A percentile compares a stretch with the other conserved stretches of the same genome.
Conservation (phyloP, 768 basidiomycete genomes). For the Peribolospora kevripleyi region DNA sequence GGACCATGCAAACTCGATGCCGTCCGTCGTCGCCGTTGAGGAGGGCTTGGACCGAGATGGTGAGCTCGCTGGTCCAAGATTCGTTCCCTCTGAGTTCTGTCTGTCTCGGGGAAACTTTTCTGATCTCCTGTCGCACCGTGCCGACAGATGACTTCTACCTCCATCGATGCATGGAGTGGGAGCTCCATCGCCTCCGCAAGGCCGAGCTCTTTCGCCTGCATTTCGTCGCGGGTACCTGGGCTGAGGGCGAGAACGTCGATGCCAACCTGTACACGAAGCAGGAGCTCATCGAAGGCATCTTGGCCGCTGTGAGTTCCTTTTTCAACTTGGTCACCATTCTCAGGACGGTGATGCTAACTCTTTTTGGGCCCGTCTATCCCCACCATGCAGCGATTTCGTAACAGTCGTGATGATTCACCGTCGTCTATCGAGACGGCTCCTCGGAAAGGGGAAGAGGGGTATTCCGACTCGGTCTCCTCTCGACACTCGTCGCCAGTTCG, state of each 20-base stretch:
- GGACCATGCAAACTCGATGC: too few species aligned
- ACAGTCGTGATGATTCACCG: background rate
- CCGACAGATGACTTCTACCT: too few species aligned
- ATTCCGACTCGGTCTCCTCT: background rate
- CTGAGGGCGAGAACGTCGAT: background rate
- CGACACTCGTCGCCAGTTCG: background rate
- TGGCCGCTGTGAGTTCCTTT: background rate
- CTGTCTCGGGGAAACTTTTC: too few species aligned
- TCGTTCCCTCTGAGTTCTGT: too few species aligned
- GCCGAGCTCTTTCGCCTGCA: slow-evolving; percentile 5
- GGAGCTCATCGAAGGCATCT: slow-evolving; percentile 1
- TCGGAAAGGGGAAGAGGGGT: background rate
- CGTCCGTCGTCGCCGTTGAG: too few species aligned
- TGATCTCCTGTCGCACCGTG: too few species aligned
- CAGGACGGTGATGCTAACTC: background rate
- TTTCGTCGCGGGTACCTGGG: background rate
- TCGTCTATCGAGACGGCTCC: background rate
- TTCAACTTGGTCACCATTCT: background rate
- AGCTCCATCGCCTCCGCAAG: background rate
- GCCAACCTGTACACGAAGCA: slow-evolving; percentile 1
- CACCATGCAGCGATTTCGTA: background rate
- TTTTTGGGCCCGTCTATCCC: background rate
- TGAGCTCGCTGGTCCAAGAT: too few species aligned
- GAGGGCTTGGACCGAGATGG: too few species aligned
- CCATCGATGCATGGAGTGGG: background rate